Evolutionary conservation across 2,329 filamentous ascomycete species (phyloP), one percentile per base, ranked within the genome.

Genomic region (Spiromastix sp.): DNA sequence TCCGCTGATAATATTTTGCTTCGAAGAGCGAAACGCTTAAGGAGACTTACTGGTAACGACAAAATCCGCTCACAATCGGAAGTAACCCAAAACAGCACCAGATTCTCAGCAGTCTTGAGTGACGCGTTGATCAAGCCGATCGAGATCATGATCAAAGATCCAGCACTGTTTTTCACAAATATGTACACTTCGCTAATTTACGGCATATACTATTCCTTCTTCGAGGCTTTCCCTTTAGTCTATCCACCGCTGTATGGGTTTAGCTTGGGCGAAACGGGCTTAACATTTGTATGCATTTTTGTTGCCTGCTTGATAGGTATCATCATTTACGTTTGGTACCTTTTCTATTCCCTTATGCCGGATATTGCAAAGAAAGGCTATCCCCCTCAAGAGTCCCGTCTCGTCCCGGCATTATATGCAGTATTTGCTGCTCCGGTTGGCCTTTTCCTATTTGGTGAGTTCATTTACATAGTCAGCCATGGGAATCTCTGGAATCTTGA

Each of bases 161-260:
- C 76, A 0, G 71, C 74, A 9, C 68, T 81, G 2, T 51, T 72
- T 4, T 79, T 80, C 53, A 67, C 74, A 1, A 72, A 77, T 47
- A 38, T 77, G 24, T 81, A 79, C 55, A 74, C 70, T 3, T 69
- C 68, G 35, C 66, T 79, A 44, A 68, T 73, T 44, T 81, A 60
- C 37, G 56, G 47, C 18, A 57, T 60, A 11, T 59, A 58, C 37
- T 70, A 70, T 42, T 60, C 60, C 11, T 80, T 70, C 57, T 81
- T 81, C 49, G 76, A 80, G 47, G 71, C 71, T n/a, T 80, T 81
- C 53, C 75, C 76, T 3, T 58, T 78, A 10, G 74, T 80, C 37
- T 81, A 77, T 51, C 64, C 67, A 2, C 63, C 64, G 24, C 60
- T 68, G 47, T 81, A 81, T 55, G 54, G 59, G 49, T 78, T 81